A percentile compares a stretch with the other conserved stretches of the same genome.
Conservation (phyloP, 805 yeast species). For the Ascoidea rubescens region DNA sequence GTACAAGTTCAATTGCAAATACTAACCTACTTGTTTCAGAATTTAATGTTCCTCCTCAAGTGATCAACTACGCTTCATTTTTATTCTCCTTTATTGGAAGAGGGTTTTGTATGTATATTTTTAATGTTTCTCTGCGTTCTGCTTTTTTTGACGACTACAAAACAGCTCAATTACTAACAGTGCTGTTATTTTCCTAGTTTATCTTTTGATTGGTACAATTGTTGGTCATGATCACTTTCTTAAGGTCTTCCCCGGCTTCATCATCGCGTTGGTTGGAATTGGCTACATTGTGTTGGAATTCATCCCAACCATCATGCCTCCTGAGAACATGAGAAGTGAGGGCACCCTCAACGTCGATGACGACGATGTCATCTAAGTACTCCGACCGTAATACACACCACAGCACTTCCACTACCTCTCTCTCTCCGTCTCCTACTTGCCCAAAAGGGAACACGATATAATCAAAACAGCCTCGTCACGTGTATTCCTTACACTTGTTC, state of each 20-base stretch:
- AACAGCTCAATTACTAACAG: background rate
- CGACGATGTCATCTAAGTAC: conserved; percentile 16
- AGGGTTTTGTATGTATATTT: conserved; percentile 20
- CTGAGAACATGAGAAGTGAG: conserved; percentile 62
- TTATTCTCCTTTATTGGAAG: conserved; percentile 50
- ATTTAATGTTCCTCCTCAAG: conserved; percentile 36
- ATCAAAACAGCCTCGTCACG: too few relatives aligned
- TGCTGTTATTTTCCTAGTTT: conserved; percentile 21
- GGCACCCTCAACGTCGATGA: conserved; percentile 22
- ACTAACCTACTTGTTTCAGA: conserved; percentile 12
- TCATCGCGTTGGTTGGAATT: conserved; percentile 48
- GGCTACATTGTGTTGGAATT: conserved; percentile 52
- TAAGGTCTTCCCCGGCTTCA: conserved; percentile 41
- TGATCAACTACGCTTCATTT: conserved; percentile 54
- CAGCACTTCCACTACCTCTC: too few relatives aligned
- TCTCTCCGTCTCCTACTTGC: too few relatives aligned
- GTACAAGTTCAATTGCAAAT: too few relatives aligned
- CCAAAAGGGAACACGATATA: too few relatives aligned
- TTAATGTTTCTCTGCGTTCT: conserved; percentile 36
- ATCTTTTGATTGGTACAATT: conserved; percentile 34
- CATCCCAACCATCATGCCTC: conserved; percentile 63
- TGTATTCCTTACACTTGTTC: too few relatives aligned
- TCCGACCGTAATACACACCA: too few relatives aligned
- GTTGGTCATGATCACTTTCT: conserved; percentile 38
- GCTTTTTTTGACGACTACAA: background rate